These are phyloP conservation scores for Magnolia sinica DNA, from an alignment of 164 flowering plant genomes.

Conservation along the genomic window DNA sequence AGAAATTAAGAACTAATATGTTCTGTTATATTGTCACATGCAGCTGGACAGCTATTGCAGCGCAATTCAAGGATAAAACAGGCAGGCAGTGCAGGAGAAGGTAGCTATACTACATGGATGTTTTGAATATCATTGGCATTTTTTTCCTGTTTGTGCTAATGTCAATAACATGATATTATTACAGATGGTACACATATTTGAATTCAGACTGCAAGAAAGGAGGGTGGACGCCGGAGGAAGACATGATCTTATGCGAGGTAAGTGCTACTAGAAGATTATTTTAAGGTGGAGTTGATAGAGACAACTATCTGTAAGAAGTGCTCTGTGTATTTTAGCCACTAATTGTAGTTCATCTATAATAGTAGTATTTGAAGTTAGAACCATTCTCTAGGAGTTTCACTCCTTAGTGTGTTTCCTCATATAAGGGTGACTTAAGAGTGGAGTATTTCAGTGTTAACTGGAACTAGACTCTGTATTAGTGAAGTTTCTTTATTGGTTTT, in stretches of 20 bases:
- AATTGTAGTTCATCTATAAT: not conserved
- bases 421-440: too few relatives aligned
- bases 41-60: constrained; percentile 88
- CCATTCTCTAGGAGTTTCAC: too few relatives aligned
- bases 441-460: too few relatives aligned
- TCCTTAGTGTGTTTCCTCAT: too few relatives aligned
- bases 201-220: constrained; percentile 97
- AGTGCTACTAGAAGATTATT: not conserved
- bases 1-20: constrained; percentile 3
- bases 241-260: constrained; percentile 91
- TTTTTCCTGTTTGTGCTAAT: constrained; percentile 10
- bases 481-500: too few relatives aligned
- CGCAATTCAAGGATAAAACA: constrained; percentile 91
- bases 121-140: not conserved
- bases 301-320: too few relatives aligned
- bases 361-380: too few relatives aligned
- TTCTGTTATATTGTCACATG: constrained; percentile 10
- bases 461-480: too few relatives aligned
- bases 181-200: constrained; percentile 94
- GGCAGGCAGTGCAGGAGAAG: constrained; percentile 93
- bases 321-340: not conserved
- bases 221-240: constrained; percentile 99
- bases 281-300: not conserved
- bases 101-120: constrained; percentile 24
- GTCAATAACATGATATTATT: constrained; percentile 3